These are phyloP conservation scores for Fusarium buxicola DNA, from an alignment of 2,329 filamentous ascomycete genomes.

Conservation along the genomic window DNA sequence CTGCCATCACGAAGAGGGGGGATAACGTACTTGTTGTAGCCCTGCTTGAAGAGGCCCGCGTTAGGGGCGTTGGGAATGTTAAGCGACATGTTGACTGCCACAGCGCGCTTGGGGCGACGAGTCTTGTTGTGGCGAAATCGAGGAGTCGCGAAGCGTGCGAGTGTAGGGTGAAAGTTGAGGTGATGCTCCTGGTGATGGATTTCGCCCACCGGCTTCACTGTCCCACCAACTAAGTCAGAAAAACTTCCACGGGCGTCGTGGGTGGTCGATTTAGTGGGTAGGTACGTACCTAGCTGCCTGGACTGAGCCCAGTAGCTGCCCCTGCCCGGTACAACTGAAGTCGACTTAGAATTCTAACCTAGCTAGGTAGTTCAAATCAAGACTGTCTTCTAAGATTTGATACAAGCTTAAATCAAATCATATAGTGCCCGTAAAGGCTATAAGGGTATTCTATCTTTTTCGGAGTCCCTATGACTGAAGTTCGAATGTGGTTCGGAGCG, in stretches of 20 bases:
- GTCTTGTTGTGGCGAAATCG: conserved; percentile 36
- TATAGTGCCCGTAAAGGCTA: too few relatives aligned
- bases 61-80: conserved; percentile 96
- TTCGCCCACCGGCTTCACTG: conserved; percentile 42
- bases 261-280: conserved; percentile 43
- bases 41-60: conserved; percentile 91
- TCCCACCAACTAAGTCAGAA: conserved; percentile 37
- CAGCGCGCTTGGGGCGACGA: conserved; percentile 26
- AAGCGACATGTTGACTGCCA: conserved; percentile 79
- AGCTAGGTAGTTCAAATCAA: too few relatives aligned
- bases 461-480: too few relatives aligned
- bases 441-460: too few relatives aligned
- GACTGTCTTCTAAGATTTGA: too few relatives aligned
- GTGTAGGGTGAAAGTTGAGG: conserved; percentile 39
- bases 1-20: conserved; percentile 37
- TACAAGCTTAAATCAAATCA: too few relatives aligned
- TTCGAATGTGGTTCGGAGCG: neutral
- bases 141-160: conserved; percentile 24
- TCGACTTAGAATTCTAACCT: too few relatives aligned
- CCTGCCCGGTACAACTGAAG: too few relatives aligned
- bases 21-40: conserved; percentile 87
- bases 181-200: conserved; percentile 37
- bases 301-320: neutral
- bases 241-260: conserved; percentile 44
- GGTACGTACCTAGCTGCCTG: conserved; percentile 42